phyloP scores from a whole-genome alignment of 2,329 filamentous ascomycete species.

The Chaetomium strumarium region DNA sequence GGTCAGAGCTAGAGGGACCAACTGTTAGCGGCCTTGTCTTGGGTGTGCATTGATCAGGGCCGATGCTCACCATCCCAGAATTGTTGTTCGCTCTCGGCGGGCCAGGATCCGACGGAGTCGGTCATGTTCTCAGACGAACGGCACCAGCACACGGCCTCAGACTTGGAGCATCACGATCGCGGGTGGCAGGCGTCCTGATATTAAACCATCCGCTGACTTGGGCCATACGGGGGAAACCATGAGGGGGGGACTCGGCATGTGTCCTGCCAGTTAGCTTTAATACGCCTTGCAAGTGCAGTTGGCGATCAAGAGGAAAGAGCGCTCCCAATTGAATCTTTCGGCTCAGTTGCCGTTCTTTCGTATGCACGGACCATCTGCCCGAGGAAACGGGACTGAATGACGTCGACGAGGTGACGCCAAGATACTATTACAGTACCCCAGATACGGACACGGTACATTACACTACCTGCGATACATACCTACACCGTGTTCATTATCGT shows the following conservation, averaged over 20 bases:
- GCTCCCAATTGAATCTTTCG: background rate
- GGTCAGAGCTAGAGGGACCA: constrained; percentile 38
- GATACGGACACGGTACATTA: too few relatives aligned
- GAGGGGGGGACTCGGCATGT: constrained; percentile 1
- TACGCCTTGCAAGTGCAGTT: constrained; percentile 1
- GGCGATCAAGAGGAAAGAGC: background rate
- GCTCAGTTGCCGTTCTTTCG: constrained; percentile 12
- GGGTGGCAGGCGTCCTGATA: constrained; percentile 1
- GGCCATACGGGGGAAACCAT: constrained; percentile 7
- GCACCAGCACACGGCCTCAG: constrained; percentile 8
- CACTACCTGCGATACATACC: too few relatives aligned
- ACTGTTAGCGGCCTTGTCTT: background rate
- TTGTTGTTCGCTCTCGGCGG: constrained; percentile 72
- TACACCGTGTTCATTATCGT: too few relatives aligned
- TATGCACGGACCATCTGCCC: constrained; percentile 16
- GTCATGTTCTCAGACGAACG: constrained; percentile 39
- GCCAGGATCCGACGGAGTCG: constrained; percentile 62
- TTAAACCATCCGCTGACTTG: background rate
- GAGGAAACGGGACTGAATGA: constrained; percentile 4
- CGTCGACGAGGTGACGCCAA: constrained; percentile 7
- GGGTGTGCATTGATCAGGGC: background rate
- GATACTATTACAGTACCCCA: too few relatives aligned
- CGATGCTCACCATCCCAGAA: constrained; percentile 72
- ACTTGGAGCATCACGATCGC: constrained; percentile 22
- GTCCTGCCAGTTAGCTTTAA: constrained; percentile 3